Percentiles rank a stretch among this genome's conserved stretches.
phyloP scores from a whole-genome alignment of 164 flowering plant species.

The Magnolia changhungtana region DNA sequence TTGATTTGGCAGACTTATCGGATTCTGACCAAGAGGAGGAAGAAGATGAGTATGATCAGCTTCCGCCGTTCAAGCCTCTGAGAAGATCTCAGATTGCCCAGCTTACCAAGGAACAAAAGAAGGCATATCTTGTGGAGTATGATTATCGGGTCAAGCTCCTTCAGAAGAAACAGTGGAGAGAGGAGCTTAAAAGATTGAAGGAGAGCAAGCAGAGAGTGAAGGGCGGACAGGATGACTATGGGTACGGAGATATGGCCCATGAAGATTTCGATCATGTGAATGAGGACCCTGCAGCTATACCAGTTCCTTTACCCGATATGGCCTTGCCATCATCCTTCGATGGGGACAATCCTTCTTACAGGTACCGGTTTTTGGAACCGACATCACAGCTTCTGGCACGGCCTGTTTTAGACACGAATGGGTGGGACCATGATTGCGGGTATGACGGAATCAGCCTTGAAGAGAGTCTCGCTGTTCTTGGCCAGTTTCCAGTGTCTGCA shows the following conservation, averaged over 20 bases:
- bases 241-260: constrained; percentile 23
- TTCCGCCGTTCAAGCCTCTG: constrained; percentile 94
- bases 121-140: constrained; percentile 88
- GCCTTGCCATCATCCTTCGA: constrained; percentile 87
- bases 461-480: constrained; percentile 56
- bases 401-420: constrained; percentile 86
- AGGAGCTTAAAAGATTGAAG: constrained; percentile 71
- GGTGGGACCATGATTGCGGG: constrained; percentile 96
- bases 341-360: constrained; percentile 69
- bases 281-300: constrained; percentile 69
- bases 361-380: constrained; percentile 85
- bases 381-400: constrained; percentile 76
- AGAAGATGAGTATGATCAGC: constrained; percentile 91
- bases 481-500: constrained; percentile 55
- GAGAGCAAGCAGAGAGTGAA: constrained; percentile 70
- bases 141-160: constrained; percentile 93
- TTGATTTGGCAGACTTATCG: constrained; percentile 69
- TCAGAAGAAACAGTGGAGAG: constrained; percentile 90
- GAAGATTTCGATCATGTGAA: constrained; percentile 61
- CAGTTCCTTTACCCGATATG: constrained; percentile 84
- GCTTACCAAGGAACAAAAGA: constrained; percentile 81
- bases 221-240: constrained; percentile 29
- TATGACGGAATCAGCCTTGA: constrained; percentile 91
- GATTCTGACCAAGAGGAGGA: constrained; percentile 72
- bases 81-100: constrained; percentile 67